Evolutionary conservation across 495 filamentous ascomycete species (phyloP), one percentile per base, ranked within the genome.

Genomic region (Podospora comata): DNA sequence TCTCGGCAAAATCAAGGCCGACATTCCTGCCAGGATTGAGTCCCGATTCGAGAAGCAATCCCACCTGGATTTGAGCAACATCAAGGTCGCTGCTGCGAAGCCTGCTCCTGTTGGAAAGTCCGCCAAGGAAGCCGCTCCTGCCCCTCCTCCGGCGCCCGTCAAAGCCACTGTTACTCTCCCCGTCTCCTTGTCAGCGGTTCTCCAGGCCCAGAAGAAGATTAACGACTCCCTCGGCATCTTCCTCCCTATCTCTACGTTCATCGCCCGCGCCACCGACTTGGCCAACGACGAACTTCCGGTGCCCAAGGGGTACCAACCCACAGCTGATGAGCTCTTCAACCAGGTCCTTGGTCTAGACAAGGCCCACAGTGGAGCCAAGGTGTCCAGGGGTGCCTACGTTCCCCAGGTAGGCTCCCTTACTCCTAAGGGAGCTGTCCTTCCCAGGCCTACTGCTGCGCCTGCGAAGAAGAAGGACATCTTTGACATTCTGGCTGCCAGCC

Each of bases 41-140:
- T 79, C 83, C 28, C 86, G 87, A 11, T 88, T 97, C 72, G 79
- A 83, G 58, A 90, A 95, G 76, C 87, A 93, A 39, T 79, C 82
- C 54, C 92, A 96, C 76, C 85, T 99, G 28, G 96, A 98, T 78
- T 86, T 98, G 65, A 95, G 91, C 81, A 96, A 97, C 80, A 93
- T 97, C 82, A 96, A 97, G 84, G 73, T 82, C 27, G 82, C 93
- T 67, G 79, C 85, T n/a, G 80, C 88, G 26, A 80, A 84, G 56
- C 74, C 79, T n/a, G 82, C 59, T 61, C 59, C 59, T 61, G 59
- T 32, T 20, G 59, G 82, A 76, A 82, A 83, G 67, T 68, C 73
- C 55, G 78, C 79, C 58, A 82, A 83, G 48, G 78, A 77, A 48
- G 77, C 82, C 19, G 75, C 80, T n/a, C 73, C 80, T 16, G 72